These are phyloP conservation scores for Hypoxylon sp. DNA, from an alignment of 2,329 filamentous ascomycete genomes.

Conservation along the genomic window DNA sequence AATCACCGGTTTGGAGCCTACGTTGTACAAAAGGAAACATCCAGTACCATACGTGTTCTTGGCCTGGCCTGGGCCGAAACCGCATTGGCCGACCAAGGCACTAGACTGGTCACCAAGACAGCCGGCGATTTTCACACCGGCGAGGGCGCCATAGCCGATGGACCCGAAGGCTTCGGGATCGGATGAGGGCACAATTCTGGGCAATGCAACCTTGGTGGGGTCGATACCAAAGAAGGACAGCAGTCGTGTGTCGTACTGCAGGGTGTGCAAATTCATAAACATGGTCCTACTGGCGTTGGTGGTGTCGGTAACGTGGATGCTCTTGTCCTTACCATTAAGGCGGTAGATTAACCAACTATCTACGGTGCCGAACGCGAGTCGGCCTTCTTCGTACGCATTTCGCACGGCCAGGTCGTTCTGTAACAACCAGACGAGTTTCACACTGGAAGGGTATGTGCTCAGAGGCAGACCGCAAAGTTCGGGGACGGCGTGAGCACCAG, in stretches of 20 bases:
- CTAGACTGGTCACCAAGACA: constrained; percentile 89
- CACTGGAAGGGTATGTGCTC: constrained; percentile 87
- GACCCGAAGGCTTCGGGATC: constrained; percentile 76
- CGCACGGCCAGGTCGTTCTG: constrained; percentile 74
- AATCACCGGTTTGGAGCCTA: constrained; percentile 84
- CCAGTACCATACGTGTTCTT: constrained; percentile 95
- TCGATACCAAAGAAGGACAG: constrained; percentile 81
- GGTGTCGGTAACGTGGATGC: constrained; percentile 81
- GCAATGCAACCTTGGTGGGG: constrained; percentile 73
- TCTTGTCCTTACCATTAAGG: constrained; percentile 74
- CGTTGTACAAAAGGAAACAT: constrained; percentile 89
- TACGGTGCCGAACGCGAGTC: constrained; percentile 84
- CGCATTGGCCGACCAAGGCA: constrained; percentile 85
- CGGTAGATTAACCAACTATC: constrained; percentile 89
- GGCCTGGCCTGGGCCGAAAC: constrained; percentile 80
- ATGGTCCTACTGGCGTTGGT: constrained; percentile 91
- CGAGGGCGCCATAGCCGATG: constrained; percentile 70
- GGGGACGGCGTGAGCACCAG: constrained; percentile 73
- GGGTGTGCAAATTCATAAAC: constrained; percentile 88
- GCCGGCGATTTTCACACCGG: constrained; percentile 78
- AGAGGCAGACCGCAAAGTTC: constrained; percentile 82
- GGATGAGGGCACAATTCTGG: constrained; percentile 85
- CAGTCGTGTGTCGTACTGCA: constrained; percentile 80
- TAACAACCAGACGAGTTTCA: constrained; percentile 86
- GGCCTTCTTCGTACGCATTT: constrained; percentile 77